Evolutionary conservation across 257 asterid species (phyloP), one percentile per base, ranked within the genome.

Genomic region (Solanum paucissectum): DNA sequence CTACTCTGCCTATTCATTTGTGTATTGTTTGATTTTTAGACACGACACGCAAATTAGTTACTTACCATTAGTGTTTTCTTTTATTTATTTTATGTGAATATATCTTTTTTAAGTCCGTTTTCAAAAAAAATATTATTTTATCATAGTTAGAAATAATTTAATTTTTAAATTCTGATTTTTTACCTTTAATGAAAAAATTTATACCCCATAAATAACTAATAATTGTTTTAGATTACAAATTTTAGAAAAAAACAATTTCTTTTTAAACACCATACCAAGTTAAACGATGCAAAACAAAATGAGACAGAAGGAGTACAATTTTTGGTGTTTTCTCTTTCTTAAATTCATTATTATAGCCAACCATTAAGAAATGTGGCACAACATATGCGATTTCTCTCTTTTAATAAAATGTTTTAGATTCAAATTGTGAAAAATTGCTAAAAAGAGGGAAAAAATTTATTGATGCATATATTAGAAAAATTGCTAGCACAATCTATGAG

Each of bases 341-440:
- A 34, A 6, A 73, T 72, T 34, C 12, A 33, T 74, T 36, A 21
- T 20, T 64, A 64, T 11, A 64, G 73, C 33, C 0, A 1, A 66
- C 3, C 1, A 1, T 14, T 12, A 68, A 27, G 10, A 27, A 29
- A 12, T 29, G 37, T 68, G 11, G 11, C 37, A 68, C 37, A 0
- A 1, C 7, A 64, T 10, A n/a, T 11, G 3, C 6, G 20, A 27
- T 68, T 27, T 32, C 2, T 68, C 37, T 0, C 37, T 29, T 0
- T 68, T 68, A 27, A 13, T 68, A 0, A 27, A 1, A 29, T 55
- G 0, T 2, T 20, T 55, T 55, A 55, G 4, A 5, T 12, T 68
- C 0, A 0, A 29, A 3, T 29, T 0, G 3, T 12, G 0, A 13
- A 29, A 68, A 68, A 29, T 2, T 0, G 0, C 3, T 29, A 6